Percentiles rank a stretch among this genome's conserved stretches.
These are phyloP conservation scores for Cucumis melo DNA, from an alignment of 306 rosid species.

Conservation along the genomic window DNA sequence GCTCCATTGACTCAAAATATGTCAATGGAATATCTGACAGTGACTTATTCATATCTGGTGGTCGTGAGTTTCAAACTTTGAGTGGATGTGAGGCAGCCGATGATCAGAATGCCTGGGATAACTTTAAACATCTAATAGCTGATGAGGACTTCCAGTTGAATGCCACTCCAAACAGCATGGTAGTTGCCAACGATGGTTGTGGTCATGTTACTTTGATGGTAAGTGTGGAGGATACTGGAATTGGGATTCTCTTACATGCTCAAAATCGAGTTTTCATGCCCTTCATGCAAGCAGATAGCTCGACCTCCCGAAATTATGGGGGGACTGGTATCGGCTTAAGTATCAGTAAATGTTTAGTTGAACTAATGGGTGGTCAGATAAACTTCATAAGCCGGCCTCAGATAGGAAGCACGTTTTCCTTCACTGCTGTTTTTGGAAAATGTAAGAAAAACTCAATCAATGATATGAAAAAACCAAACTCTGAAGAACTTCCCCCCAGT, in stretches of 20 bases:
- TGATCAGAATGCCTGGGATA: constrained; percentile 77
- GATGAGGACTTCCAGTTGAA: constrained; percentile 49
- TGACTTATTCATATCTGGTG: constrained; percentile 23
- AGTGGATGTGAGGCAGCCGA: constrained; percentile 92
- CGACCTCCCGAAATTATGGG: constrained; percentile 88
- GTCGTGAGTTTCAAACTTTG: constrained; percentile 48
- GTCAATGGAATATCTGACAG: constrained; percentile 55
- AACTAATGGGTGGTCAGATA: constrained; percentile 90
- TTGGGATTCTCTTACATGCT: constrained; percentile 79
- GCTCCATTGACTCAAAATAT: constrained; percentile 29
- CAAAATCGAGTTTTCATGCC: constrained; percentile 84
- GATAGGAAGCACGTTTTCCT: constrained; percentile 87
- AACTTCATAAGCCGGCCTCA: constrained; percentile 60
- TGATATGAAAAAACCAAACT: constrained; percentile 46
- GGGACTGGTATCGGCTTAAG: constrained; percentile 99
- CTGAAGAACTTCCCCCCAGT: constrained; percentile 69
- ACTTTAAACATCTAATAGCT: constrained; percentile 46
- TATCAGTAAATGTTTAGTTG: constrained; percentile 92
- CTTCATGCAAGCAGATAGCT: constrained; percentile 97
- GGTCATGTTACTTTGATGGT: constrained; percentile 66
- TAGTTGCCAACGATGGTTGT: constrained; percentile 25
- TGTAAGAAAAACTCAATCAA: constrained; percentile 34
- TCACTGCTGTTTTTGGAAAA: constrained; percentile 56
- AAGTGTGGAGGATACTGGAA: constrained; percentile 92
- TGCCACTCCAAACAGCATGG: constrained; percentile 23